Conservation (phyloP, 2,329 filamentous ascomycete genomes). For the Calonectria pseudoturangicola region DNA sequence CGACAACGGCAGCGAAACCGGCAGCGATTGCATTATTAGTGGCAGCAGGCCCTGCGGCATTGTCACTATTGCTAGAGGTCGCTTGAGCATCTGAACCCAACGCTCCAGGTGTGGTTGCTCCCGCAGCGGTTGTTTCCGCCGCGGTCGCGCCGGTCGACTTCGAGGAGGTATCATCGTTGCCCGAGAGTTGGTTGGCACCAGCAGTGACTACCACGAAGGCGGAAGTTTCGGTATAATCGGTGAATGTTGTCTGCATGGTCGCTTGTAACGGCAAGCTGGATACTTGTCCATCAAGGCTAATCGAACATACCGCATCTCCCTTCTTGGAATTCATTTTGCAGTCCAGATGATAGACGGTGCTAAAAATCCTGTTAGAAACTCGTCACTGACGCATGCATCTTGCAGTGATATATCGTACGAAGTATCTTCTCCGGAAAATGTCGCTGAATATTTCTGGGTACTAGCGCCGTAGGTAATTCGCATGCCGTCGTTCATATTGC, state of each 20-base stretch:
- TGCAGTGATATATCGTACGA: not conserved
- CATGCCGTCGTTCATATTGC: not conserved
- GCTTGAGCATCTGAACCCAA: not conserved
- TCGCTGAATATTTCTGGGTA: not conserved
- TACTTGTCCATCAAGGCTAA: not conserved
- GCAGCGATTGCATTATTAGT: not conserved
- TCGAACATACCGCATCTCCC: not conserved
- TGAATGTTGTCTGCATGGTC: not conserved
- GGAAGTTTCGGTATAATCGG: not conserved
- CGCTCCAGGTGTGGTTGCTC: not conserved
- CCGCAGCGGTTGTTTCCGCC: not conserved
- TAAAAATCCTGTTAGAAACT: not conserved
- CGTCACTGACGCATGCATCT: not conserved
- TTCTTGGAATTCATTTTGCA: not conserved
- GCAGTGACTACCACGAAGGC: not conserved
- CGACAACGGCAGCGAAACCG: slow-evolving; percentile 3
- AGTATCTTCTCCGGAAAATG: not conserved
- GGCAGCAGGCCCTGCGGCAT: slow-evolving; percentile 6
- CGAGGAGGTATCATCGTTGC: not conserved
- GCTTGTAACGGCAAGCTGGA: not conserved
- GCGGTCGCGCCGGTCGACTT: not conserved
- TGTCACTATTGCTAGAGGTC: not conserved
- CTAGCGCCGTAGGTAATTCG: not conserved
- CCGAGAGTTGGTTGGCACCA: not conserved
- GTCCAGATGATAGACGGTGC: not conserved